Percentiles rank a stretch among this genome's conserved stretches.
Conservation (phyloP, 495 filamentous ascomycete genomes). For the Terfezia boudieri region DNA sequence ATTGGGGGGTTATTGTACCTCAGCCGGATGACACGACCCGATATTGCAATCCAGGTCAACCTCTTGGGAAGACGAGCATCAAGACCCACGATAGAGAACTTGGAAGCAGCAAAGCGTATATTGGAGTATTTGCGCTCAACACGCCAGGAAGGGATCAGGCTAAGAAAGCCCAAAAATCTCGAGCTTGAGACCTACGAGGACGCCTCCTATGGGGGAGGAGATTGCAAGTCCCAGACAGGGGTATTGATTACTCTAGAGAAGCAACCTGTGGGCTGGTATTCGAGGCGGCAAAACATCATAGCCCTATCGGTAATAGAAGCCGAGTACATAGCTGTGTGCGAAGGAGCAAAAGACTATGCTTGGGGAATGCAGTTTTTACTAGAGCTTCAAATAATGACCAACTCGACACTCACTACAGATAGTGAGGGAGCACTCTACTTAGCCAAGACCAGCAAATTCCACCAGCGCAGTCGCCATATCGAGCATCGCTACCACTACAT, state of each 20-base stretch:
- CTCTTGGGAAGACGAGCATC: background rate
- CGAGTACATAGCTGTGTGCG: background rate
- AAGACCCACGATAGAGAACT: background rate
- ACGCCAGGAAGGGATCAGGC: background rate
- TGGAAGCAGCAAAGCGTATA: background rate
- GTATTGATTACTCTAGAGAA: background rate
- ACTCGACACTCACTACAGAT: background rate
- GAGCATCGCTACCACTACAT: too few relatives aligned
- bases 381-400: background rate
- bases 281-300: background rate
- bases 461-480: background rate
- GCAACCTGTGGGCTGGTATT: background rate
- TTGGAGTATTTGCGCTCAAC: too few relatives aligned
- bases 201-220: background rate
- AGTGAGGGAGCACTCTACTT: background rate
- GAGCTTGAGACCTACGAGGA: background rate
- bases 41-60: background rate
- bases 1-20: too few relatives aligned
- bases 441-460: background rate
- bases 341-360: background rate
- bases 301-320: background rate
- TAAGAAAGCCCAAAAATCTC: background rate
- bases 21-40: background rate
- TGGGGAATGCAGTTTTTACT: background rate
- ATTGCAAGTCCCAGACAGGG: background rate